Evolutionary conservation across 2,329 filamentous ascomycete species (phyloP).

Genomic region (Epicoccum nigrum): DNA sequence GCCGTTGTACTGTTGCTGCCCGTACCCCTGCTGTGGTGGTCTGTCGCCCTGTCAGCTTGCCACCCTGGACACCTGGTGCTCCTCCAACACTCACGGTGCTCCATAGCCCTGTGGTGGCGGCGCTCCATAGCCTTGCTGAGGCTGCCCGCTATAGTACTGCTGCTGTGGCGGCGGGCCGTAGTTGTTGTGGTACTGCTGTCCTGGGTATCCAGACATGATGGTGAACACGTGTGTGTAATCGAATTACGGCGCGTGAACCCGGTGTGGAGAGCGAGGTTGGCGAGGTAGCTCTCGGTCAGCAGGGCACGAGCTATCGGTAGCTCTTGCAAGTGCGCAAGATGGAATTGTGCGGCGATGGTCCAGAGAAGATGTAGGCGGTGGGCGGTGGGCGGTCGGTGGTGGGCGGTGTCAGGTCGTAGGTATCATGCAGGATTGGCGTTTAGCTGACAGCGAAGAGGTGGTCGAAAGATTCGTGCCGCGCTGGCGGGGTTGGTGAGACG

Average conservation of each 20-base stretch:
- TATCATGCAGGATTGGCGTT: constrained; percentile 17
- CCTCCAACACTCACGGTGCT: constrained; percentile 32
- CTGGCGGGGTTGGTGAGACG: constrained; percentile 24
- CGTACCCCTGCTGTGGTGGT: constrained; percentile 47
- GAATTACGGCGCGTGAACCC: constrained; percentile 1
- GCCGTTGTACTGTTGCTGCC: constrained; percentile 50
- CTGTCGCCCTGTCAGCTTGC: constrained; percentile 26
- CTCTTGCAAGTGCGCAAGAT: neutral
- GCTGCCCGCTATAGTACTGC: constrained; percentile 36
- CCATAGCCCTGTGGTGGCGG: constrained; percentile 26
- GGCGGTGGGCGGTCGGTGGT: neutral
- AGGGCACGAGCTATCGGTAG: neutral
- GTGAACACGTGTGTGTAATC: constrained; percentile 8
- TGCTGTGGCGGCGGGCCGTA: constrained; percentile 42
- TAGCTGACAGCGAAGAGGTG: constrained; percentile 25
- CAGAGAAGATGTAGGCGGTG: constrained; percentile 5
- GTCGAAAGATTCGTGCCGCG: constrained; percentile 13
- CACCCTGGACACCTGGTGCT: neutral
- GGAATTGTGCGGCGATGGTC: constrained; percentile 8
- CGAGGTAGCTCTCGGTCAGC: constrained; percentile 11
- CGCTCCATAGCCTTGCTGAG: constrained; percentile 26
- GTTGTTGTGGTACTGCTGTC: constrained; percentile 51
- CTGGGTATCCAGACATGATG: constrained; percentile 51
- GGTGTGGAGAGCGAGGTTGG: constrained; percentile 1
- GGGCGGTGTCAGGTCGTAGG: neutral